A percentile compares a stretch with the other conserved stretches of the same genome.
Conservation (phyloP, 805 yeast genomes). For the Wickerhamiella brachini region DNA sequence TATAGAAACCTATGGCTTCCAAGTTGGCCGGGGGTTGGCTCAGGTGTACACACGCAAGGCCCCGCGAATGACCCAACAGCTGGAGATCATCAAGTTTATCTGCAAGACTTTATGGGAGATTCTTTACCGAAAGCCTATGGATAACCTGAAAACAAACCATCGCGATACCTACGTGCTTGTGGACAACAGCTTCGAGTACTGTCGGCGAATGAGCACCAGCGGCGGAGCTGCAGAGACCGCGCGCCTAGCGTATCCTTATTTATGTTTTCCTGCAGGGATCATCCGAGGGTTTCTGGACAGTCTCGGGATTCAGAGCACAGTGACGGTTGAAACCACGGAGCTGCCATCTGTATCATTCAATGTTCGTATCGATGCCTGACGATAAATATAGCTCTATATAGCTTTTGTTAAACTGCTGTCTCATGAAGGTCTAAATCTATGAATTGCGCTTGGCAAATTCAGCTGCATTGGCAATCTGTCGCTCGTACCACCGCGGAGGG, state of each 20-base stretch:
- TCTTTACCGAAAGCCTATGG: constrained; percentile 75
- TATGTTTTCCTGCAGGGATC: constrained; percentile 66
- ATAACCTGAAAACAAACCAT: constrained; percentile 84
- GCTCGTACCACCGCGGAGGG: not conserved
- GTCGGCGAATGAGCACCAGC: constrained; percentile 34
- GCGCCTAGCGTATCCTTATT: constrained; percentile 30
- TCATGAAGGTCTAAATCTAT: no score
- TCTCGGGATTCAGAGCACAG: constrained; percentile 53
- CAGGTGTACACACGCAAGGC: constrained; percentile 33
- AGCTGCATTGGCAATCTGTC: not conserved
- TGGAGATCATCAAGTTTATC: constrained; percentile 80
- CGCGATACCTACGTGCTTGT: constrained; percentile 69
- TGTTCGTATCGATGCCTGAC: constrained; percentile 28
- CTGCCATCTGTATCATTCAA: constrained; percentile 62
- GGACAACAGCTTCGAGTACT: constrained; percentile 47
- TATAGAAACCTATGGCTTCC: constrained; percentile 58
- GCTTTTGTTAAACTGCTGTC: no score
- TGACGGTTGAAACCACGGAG: constrained; percentile 47
- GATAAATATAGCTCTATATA: not conserved
- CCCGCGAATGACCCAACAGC: constrained; percentile 41
- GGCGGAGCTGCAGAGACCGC: constrained; percentile 22
- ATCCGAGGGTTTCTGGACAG: constrained; percentile 59
- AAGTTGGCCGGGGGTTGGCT: constrained; percentile 46
- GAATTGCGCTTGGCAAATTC: not conserved
- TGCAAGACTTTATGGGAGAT: constrained; percentile 86